Evolutionary conservation across 2,329 filamentous ascomycete species (phyloP).

Genomic region (Aspergillus glaucus): DNA sequence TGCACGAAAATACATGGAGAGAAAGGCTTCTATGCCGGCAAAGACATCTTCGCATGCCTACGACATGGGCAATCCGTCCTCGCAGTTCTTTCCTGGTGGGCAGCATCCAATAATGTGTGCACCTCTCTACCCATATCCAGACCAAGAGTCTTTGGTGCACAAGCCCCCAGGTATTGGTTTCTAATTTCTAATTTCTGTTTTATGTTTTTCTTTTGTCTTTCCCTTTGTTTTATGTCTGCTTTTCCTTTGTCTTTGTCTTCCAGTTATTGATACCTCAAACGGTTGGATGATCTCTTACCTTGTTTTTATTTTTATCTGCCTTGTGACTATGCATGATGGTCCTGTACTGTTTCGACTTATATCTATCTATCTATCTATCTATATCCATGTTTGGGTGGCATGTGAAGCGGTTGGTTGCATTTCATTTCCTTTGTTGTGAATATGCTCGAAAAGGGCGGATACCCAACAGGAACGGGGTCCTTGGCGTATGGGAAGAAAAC

Average conservation of each 20-base stretch:
- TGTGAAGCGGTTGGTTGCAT: neutral
- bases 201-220: conserved; percentile 6
- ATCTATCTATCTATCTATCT: neutral
- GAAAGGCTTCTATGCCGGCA: conserved; percentile 13
- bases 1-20: conserved; percentile 9
- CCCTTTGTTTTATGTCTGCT: conserved; percentile 5
- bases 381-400: neutral
- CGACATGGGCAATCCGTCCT: conserved; percentile 14
- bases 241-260: conserved; percentile 5
- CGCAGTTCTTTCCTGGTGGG: conserved; percentile 16
- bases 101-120: conserved; percentile 24
- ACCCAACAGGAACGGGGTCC: neutral
- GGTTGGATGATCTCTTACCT: neutral
- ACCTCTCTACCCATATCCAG: conserved; percentile 22
- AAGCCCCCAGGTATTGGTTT: conserved; percentile 19
- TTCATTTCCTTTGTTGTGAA: neutral
- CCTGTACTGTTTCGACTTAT: neutral
- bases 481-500: neutral
- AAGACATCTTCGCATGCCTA: conserved; percentile 6
- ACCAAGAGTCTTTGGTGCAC: conserved; percentile 15
- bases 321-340: neutral
- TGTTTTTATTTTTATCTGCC: neutral
- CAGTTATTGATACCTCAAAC: neutral
- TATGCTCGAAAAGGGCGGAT: neutral
- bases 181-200: conserved; percentile 8